Conservation (phyloP, 2,329 filamentous ascomycete species). For the Cladosporium colombiae region DNA sequence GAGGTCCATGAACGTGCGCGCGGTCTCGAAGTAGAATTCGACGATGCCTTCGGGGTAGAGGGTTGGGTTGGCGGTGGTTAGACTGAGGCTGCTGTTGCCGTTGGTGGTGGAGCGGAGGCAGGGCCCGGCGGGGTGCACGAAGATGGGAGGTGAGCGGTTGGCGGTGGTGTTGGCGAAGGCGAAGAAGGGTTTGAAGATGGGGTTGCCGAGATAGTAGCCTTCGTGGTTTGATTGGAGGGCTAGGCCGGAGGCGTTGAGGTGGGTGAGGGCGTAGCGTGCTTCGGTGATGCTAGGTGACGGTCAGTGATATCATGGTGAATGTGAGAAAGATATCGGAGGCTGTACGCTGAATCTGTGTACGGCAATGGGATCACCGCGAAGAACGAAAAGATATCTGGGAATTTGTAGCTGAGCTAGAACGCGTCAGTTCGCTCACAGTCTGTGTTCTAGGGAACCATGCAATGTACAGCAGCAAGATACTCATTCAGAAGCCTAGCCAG, state of each 20-base stretch:
- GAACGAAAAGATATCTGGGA: slow-evolving; percentile 21
- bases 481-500: slow-evolving; percentile 41
- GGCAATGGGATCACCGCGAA: slow-evolving; percentile 22
- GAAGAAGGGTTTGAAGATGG: slow-evolving; percentile 46
- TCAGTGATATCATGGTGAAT: not conserved
- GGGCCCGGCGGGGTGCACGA: slow-evolving; percentile 53
- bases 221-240: slow-evolving; percentile 53
- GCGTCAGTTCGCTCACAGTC: not conserved
- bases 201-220: slow-evolving; percentile 52
- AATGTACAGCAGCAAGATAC: slow-evolving; percentile 24
- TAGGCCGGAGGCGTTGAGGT: slow-evolving; percentile 49
- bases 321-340: not conserved
- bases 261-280: slow-evolving; percentile 34
- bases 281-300: slow-evolving; percentile 30
- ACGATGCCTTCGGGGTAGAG: slow-evolving; percentile 43
- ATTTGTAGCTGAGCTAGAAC: slow-evolving; percentile 16
- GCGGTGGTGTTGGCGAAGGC: slow-evolving; percentile 46
- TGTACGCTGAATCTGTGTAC: slow-evolving; percentile 22
- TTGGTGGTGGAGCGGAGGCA: slow-evolving; percentile 31
- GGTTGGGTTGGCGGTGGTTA: slow-evolving; percentile 25
- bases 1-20: slow-evolving; percentile 48
- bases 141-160: slow-evolving; percentile 43
- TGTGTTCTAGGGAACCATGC: not conserved
- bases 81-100: slow-evolving; percentile 16
- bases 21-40: slow-evolving; percentile 54